Conservation (phyloP, 2,329 filamentous ascomycete species). For the Aspergillus latus region DNA sequence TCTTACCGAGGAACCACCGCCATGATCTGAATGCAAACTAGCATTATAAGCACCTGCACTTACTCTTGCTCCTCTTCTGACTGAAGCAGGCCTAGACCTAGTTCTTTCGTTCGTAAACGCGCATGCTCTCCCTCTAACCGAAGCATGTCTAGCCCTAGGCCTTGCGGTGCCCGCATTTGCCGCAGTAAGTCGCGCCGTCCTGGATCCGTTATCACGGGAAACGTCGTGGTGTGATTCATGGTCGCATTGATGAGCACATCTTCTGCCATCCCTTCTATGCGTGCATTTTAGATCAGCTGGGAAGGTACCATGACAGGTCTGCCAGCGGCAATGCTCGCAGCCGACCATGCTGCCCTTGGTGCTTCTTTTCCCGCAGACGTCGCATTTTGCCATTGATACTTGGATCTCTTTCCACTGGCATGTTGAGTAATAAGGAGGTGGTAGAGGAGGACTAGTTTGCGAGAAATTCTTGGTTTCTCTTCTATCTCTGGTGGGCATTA, state of each 20-base stretch:
- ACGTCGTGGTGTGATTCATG: neutral
- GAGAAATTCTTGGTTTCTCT: neutral
- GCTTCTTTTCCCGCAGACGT: slow-evolving; percentile 38
- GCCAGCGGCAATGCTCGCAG: slow-evolving; percentile 36
- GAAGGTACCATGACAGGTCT: slow-evolving; percentile 36
- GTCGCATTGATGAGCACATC: slow-evolving; percentile 9
- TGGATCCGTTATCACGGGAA: neutral
- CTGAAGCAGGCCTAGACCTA: neutral
- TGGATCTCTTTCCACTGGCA: neutral
- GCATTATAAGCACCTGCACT: neutral
- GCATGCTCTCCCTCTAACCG: no score
- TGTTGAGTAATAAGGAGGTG: neutral
- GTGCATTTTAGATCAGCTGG: slow-evolving; percentile 17
- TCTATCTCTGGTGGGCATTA: neutral
- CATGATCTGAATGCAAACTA: neutral
- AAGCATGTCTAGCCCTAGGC: neutral
- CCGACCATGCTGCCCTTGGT: slow-evolving; percentile 28
- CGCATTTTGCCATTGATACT: slow-evolving; percentile 41
- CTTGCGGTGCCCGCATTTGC: neutral
- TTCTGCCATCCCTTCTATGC: slow-evolving; percentile 14
- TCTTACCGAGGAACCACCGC: neutral
- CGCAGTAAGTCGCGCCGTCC: neutral
- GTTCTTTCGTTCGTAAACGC: no score
- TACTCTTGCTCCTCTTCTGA: neutral
- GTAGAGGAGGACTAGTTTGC: neutral